Conservation (phyloP, 169 alveolate species). For the Pseudocohnilembus persalinus region DNA sequence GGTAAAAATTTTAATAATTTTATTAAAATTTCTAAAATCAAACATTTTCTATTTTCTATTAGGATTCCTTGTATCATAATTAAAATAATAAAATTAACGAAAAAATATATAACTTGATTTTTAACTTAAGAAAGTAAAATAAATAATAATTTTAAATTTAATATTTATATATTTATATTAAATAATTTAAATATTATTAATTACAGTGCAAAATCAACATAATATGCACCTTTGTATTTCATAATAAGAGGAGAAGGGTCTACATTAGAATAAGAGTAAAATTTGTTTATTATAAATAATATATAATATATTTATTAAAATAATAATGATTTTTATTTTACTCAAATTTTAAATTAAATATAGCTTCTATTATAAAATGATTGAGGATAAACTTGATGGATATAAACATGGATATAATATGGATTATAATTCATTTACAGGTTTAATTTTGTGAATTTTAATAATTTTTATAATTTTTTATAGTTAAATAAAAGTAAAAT, state of each 20-base stretch:
- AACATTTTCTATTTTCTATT: background rate
- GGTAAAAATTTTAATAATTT: background rate
- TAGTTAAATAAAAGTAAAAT: too few species aligned
- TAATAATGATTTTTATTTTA: too few species aligned
- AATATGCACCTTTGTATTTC: constrained; percentile 13
- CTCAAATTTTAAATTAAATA: too few species aligned
- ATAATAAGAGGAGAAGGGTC: background rate
- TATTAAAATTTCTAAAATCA: background rate
- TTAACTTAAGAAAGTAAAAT: constrained; percentile 18
- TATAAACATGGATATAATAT: background rate
- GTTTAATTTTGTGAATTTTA: background rate
- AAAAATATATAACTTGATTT: background rate
- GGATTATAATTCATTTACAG: background rate
- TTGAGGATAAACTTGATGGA: constrained; percentile 17
- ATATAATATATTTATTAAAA: background rate
- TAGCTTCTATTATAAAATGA: constrained; percentile 22
- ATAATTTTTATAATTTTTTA: too few species aligned
- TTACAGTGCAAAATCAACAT: background rate
- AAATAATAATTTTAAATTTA: background rate
- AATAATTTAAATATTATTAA: background rate
- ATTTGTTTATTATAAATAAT: background rate
- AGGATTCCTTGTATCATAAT: constrained; percentile 14
- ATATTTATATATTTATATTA: background rate
- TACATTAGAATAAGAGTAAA: constrained; percentile 9
- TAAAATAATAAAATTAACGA: constrained; percentile 9